A percentile compares a stretch with the other conserved stretches of the same genome.
These are phyloP conservation scores for Stropharia rugosoannulata DNA, from an alignment of 768 basidiomycete species.

Conservation along the genomic window DNA sequence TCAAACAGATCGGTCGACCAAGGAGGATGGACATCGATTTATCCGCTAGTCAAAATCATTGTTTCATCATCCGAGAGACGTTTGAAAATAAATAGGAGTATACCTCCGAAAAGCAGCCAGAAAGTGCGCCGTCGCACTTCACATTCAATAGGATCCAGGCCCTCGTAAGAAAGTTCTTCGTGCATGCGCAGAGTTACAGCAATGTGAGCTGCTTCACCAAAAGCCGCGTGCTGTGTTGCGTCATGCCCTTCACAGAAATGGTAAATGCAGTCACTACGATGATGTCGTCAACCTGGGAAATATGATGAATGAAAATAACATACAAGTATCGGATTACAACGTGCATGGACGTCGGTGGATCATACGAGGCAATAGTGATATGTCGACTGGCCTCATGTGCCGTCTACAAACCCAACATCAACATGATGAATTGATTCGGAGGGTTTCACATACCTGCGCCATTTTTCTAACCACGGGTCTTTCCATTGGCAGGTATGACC, in stretches of 20 bases:
- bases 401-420: slow-evolving; percentile 36
- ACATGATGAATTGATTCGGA: background rate
- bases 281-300: slow-evolving; percentile 5
- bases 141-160: slow-evolving; percentile 83
- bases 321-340: slow-evolving; percentile 90
- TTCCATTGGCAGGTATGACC: slow-evolving; percentile 87
- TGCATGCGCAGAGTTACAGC: slow-evolving; percentile 83
- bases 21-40: slow-evolving; percentile 87
- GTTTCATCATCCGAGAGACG: slow-evolving; percentile 5
- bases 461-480: slow-evolving; percentile 81
- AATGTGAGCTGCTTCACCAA: slow-evolving; percentile 84
- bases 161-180: slow-evolving; percentile 81
- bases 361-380: slow-evolving; percentile 77
- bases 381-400: slow-evolving; percentile 84
- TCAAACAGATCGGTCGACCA: slow-evolving; percentile 80
- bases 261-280: slow-evolving; percentile 71
- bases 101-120: slow-evolving; percentile 89
- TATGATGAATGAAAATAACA: slow-evolving; percentile 30
- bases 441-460: slow-evolving; percentile 46
- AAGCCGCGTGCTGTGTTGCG: slow-evolving; percentile 83
- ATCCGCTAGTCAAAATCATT: slow-evolving; percentile 52
- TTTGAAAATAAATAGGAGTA: slow-evolving; percentile 21
- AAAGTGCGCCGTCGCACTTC: slow-evolving; percentile 85
- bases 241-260: slow-evolving; percentile 90
- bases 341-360: slow-evolving; percentile 81